Conservation (phyloP, 2,329 filamentous ascomycete genomes). For the Talaromyces sp. region DNA sequence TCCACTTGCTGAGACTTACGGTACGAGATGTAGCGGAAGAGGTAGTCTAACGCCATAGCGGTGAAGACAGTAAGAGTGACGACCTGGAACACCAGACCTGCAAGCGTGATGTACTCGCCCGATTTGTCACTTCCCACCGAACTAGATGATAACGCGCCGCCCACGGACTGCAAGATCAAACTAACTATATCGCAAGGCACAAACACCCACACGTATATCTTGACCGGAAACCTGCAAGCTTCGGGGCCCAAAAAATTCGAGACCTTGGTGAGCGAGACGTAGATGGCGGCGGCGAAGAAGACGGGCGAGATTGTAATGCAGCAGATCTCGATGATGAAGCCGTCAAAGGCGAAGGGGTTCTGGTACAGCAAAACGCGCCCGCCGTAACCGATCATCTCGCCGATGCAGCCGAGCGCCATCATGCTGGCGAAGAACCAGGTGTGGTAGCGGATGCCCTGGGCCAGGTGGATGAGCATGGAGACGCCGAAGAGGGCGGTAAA, state of each 20-base stretch:
- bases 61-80: constrained; percentile 33
- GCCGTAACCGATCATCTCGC: constrained; percentile 58
- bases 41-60: constrained; percentile 16
- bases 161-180: constrained; percentile 40
- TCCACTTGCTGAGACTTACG: neutral
- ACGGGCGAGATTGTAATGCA: constrained; percentile 29
- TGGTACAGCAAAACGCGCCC: constrained; percentile 55
- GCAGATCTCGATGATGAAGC: constrained; percentile 58
- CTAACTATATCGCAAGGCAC: no score
- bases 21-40: neutral
- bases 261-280: constrained; percentile 54
- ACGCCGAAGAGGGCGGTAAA: constrained; percentile 44
- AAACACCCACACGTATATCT: no score
- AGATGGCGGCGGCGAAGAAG: constrained; percentile 58
- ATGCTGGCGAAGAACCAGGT: constrained; percentile 42
- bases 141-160: constrained; percentile 31
- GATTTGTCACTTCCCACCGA: constrained; percentile 33
- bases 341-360: constrained; percentile 55
- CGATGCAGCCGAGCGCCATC: constrained; percentile 54
- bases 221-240: no score
- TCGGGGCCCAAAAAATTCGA: no score
- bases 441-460: constrained; percentile 33
- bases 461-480: constrained; percentile 35
- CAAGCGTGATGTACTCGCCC: constrained; percentile 40
- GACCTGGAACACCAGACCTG: constrained; percentile 42